A percentile compares a stretch with the other conserved stretches of the same genome.
Conservation (phyloP, 2,329 filamentous ascomycete species). For the Exophiala mesophila region DNA sequence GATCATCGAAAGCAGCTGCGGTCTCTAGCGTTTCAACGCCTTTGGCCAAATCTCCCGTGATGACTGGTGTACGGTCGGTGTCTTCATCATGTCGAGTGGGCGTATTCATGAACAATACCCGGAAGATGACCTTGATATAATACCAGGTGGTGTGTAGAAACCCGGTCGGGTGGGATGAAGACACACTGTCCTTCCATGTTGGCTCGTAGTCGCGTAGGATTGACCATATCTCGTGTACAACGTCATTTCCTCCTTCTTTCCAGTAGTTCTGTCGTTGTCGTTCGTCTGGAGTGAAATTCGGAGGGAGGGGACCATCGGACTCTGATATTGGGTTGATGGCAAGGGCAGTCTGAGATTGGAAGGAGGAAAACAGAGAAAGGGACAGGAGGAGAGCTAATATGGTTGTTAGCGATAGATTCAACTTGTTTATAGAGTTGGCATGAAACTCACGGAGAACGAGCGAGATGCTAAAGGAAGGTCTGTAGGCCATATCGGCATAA, state of each 20-base stretch:
- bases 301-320: not conserved
- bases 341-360: not conserved
- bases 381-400: too few relatives aligned
- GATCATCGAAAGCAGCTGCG: slow-evolving; percentile 51
- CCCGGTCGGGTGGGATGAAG: slow-evolving; percentile 49
- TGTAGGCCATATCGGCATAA: too few relatives aligned
- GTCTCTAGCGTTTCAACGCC: slow-evolving; percentile 56
- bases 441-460: too few relatives aligned
- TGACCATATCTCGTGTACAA: slow-evolving; percentile 25
- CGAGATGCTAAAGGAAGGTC: too few relatives aligned
- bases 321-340: not conserved
- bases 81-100: slow-evolving; percentile 46
- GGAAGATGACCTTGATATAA: slow-evolving; percentile 60
- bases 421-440: too few relatives aligned
- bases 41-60: slow-evolving; percentile 49
- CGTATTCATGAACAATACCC: slow-evolving; percentile 61
- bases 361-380: not conserved
- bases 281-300: slow-evolving; percentile 11
- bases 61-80: slow-evolving; percentile 23
- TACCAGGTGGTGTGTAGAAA: slow-evolving; percentile 53
- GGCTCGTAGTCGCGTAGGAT: slow-evolving; percentile 23
- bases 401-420: too few relatives aligned
- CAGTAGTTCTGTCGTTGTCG: slow-evolving; percentile 18
- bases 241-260: slow-evolving; percentile 22
- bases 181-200: slow-evolving; percentile 23